Evolutionary conservation across 805 yeast species (phyloP).

Genomic region (Cyberlindnera xylosilytica): DNA sequence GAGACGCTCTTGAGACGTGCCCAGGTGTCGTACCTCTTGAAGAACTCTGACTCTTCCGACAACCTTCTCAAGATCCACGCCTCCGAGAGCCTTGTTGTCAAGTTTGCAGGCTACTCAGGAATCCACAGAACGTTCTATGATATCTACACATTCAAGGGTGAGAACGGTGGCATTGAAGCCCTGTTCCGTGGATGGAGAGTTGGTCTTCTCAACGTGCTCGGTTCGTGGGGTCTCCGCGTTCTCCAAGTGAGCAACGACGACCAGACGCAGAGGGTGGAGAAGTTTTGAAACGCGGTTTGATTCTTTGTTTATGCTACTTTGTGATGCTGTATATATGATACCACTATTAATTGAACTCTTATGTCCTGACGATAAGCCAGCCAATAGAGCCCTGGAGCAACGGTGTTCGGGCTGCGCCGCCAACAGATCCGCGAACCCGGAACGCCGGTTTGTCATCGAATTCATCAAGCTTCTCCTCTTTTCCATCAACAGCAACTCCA

Average conservation of each 20-base stretch:
- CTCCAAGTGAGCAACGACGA: constrained; percentile 48
- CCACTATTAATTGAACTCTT: no score
- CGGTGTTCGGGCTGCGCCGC: no score
- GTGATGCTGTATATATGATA: no score
- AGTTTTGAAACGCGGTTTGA: constrained; percentile 28
- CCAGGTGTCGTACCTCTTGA: constrained; percentile 64
- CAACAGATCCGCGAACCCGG: no score
- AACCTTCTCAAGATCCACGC: constrained; percentile 39
- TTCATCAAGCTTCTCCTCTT: not conserved
- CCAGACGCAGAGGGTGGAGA: constrained; percentile 40
- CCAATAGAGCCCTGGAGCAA: no score
- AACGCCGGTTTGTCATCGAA: not conserved
- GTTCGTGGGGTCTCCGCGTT: constrained; percentile 76
- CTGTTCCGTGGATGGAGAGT: constrained; percentile 91
- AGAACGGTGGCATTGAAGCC: constrained; percentile 45
- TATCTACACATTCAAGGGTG: constrained; percentile 36
- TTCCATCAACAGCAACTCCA: not conserved
- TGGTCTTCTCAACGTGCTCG: constrained; percentile 72
- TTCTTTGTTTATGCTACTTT: not conserved
- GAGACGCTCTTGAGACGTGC: constrained; percentile 85
- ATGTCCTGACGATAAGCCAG: no score
- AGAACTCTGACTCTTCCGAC: constrained; percentile 22
- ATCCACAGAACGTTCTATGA: constrained; percentile 51
- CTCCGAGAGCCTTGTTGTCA: constrained; percentile 53
- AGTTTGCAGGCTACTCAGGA: constrained; percentile 54